Conservation (phyloP, 169 alveolate species). For the Plasmodium coatneyi region DNA sequence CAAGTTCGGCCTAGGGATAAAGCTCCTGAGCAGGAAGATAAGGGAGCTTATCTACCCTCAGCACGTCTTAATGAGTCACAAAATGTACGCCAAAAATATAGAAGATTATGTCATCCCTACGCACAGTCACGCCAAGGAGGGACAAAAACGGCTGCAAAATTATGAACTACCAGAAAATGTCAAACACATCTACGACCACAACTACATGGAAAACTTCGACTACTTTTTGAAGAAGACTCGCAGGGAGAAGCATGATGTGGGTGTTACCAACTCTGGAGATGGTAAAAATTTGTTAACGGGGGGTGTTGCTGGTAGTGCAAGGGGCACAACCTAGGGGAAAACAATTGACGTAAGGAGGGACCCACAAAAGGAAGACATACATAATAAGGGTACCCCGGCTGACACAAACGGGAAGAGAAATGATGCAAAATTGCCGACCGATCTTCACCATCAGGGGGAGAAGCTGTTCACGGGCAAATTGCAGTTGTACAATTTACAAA, state of each 20-base stretch:
- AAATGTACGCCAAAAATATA: constrained; percentile 48
- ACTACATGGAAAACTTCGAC: constrained; percentile 62
- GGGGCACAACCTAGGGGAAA: neutral
- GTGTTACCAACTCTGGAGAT: neutral
- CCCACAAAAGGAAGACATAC: neutral
- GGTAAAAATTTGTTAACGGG: neutral
- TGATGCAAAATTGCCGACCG: neutral
- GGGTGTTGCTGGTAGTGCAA: neutral
- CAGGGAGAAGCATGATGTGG: neutral
- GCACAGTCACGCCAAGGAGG: constrained; percentile 24
- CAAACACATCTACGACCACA: constrained; percentile 68
- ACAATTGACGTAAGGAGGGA: neutral
- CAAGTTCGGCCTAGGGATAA: constrained; percentile 86
- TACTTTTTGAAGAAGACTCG: constrained; percentile 51
- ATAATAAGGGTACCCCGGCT: neutral
- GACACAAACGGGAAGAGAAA: neutral
- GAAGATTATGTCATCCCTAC: constrained; percentile 73
- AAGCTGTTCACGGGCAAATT: constrained; percentile 62
- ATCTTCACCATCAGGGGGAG: neutral
- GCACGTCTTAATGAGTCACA: constrained; percentile 31
- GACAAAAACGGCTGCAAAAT: constrained; percentile 37
- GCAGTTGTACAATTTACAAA: constrained; percentile 72
- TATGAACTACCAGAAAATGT: constrained; percentile 62
- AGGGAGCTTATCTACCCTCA: constrained; percentile 69
- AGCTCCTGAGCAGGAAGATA: constrained; percentile 53